These are phyloP conservation scores for Leptomonas pyrrhocoris DNA, from an alignment of 208 protist genomes.

Conservation along the genomic window DNA sequence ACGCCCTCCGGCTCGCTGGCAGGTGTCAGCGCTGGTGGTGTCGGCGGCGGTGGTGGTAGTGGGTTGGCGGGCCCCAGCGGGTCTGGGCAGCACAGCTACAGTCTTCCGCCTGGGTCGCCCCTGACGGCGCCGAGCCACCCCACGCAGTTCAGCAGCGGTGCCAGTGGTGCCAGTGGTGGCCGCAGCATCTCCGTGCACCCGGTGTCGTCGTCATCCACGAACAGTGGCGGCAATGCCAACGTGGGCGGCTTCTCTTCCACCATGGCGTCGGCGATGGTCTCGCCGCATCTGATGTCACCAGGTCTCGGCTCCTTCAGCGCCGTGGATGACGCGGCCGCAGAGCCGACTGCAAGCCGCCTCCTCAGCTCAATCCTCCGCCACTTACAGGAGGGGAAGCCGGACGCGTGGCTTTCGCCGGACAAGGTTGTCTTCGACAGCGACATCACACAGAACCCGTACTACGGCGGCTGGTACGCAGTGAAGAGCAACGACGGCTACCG, in stretches of 20 bases:
- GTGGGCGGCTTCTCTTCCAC: conserved; percentile 4
- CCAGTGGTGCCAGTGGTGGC: not conserved
- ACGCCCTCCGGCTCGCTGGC: not conserved
- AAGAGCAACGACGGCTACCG: conserved; percentile 64
- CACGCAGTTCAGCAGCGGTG: not conserved
- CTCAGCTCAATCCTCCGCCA: conserved; percentile 21
- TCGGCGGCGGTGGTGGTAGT: not conserved
- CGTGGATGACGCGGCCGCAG: not conserved
- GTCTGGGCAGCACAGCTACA: not conserved
- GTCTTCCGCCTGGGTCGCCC: not conserved
- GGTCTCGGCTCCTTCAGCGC: not conserved
- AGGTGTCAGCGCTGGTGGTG: conserved; percentile 8
- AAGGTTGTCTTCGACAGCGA: conserved; percentile 43
- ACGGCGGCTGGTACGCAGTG: conserved; percentile 70
- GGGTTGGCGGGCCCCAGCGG: not conserved
- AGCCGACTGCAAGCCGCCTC: not conserved
- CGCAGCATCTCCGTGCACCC: not conserved
- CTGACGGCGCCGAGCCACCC: not conserved
- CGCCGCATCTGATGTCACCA: conserved; percentile 8
- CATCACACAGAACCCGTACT: conserved; percentile 48
- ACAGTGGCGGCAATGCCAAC: conserved; percentile 1
- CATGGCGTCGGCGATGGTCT: conserved; percentile 15
- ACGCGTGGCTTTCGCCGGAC: conserved; percentile 24
- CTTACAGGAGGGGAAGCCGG: conserved; percentile 29
- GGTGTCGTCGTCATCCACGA: not conserved